These are phyloP conservation scores for Vigna reflexopilosa DNA, from an alignment of 306 rosid genomes.

Conservation along the genomic window DNA sequence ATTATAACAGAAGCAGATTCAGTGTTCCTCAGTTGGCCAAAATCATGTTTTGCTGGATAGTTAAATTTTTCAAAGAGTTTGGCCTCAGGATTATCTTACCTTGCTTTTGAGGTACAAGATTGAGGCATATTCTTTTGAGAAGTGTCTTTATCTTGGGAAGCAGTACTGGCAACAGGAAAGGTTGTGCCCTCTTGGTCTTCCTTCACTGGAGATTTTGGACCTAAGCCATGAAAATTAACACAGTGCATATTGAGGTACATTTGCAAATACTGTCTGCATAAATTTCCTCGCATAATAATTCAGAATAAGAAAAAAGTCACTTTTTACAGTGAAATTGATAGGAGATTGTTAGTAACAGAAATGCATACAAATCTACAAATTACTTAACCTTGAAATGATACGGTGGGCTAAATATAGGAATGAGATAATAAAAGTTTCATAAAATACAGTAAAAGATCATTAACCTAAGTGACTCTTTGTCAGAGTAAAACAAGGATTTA, in stretches of 20 bases:
- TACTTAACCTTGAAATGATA: conserved; percentile 3
- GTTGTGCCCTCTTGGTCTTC: conserved; percentile 19
- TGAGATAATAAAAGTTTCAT: background rate
- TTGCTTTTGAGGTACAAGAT: conserved; percentile 15
- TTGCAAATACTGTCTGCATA: conserved; percentile 28
- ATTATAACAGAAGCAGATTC: conserved; percentile 37
- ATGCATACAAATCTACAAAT: conserved; percentile 8
- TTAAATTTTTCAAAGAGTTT: conserved; percentile 21
- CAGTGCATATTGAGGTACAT: conserved; percentile 8
- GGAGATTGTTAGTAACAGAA: background rate
- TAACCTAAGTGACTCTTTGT: conserved; percentile 12
- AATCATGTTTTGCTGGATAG: background rate
- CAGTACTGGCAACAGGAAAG: conserved; percentile 14
- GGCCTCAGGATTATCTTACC: conserved; percentile 22
- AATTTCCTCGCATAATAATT: conserved; percentile 10
- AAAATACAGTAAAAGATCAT: conserved; percentile 22
- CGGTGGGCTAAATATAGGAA: conserved; percentile 16
- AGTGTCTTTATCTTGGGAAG: conserved; percentile 37
- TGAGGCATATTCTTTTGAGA: conserved; percentile 34
- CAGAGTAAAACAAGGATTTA: conserved; percentile 25
- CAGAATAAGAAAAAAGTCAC: background rate
- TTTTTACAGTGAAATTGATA: background rate
- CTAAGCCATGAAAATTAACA: conserved; percentile 25
- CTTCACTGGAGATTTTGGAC: conserved; percentile 35
- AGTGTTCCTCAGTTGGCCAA: background rate